A percentile compares a stretch with the other conserved stretches of the same genome.
Conservation (phyloP, 805 yeast species). For the Candida michaelii region DNA sequence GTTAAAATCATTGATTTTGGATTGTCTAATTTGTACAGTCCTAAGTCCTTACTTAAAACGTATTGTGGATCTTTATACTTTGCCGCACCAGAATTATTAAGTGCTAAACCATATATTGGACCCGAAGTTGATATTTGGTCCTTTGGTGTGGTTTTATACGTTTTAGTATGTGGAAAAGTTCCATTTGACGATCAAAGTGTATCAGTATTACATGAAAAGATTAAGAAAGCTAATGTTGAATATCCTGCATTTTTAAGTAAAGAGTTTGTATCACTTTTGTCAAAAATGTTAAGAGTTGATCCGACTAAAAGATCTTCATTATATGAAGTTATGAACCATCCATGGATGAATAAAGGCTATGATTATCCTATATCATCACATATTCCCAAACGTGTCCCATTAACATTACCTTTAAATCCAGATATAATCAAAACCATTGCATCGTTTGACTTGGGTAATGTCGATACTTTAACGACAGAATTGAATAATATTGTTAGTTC, state of each 20-base stretch:
- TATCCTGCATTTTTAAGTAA: conserved; percentile 80
- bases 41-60: conserved; percentile 73
- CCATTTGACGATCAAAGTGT: conserved; percentile 97
- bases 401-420: conserved; percentile 65
- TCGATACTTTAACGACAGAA: conserved; percentile 54
- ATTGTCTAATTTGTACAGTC: conserved; percentile 79
- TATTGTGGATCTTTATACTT: conserved; percentile 96
- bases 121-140: conserved; percentile 99
- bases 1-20: conserved; percentile 97
- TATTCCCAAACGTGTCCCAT: conserved; percentile 76
- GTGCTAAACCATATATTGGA: conserved; percentile 90
- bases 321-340: conserved; percentile 78
- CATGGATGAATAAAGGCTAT: conserved; percentile 92
- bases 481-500: conserved; percentile 60
- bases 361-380: conserved; percentile 70
- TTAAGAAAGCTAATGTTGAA: conserved; percentile 87
- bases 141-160: conserved; percentile 94
- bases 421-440: conserved; percentile 73
- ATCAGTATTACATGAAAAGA: conserved; percentile 87
- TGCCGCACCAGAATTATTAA: conserved; percentile 96
- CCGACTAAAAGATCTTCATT: conserved; percentile 78
- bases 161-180: conserved; percentile 94
- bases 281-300: conserved; percentile 90
- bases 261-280: conserved; percentile 76
- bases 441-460: conserved; percentile 74